Percentiles rank a stretch among this genome's conserved stretches.
Conservation (phyloP, 306 rosid species). For the Adenanthera pavonina region DNA sequence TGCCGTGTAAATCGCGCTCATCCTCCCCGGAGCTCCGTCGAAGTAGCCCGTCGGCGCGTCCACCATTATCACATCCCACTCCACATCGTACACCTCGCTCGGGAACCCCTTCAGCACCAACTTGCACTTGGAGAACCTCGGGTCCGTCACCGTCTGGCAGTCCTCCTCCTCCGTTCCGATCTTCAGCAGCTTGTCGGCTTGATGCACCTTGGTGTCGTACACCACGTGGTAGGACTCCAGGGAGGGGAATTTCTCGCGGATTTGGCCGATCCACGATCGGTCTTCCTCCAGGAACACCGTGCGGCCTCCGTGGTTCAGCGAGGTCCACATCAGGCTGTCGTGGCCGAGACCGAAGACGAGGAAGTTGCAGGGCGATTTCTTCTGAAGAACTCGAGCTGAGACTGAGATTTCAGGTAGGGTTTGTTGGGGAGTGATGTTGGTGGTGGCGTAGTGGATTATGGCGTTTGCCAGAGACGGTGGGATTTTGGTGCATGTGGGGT, state of each 20-base stretch:
- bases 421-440: slow-evolving; percentile 90
- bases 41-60: slow-evolving; percentile 92
- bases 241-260: slow-evolving; percentile 51
- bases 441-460: slow-evolving; percentile 80
- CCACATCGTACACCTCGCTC: slow-evolving; percentile 66
- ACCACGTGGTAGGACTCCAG: slow-evolving; percentile 74
- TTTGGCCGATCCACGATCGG: slow-evolving; percentile 73
- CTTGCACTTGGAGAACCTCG: slow-evolving; percentile 71
- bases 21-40: slow-evolving; percentile 86
- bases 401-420: slow-evolving; percentile 76
- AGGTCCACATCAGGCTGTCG: slow-evolving; percentile 93
- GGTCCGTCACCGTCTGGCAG: slow-evolving; percentile 67
- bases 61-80: slow-evolving; percentile 96
- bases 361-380: slow-evolving; percentile 87
- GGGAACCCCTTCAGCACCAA: slow-evolving; percentile 76
- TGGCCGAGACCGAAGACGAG: slow-evolving; percentile 86
- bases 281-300: slow-evolving; percentile 90
- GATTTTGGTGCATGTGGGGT: slow-evolving; percentile 65
- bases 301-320: slow-evolving; percentile 87
- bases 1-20: slow-evolving; percentile 90
- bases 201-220: slow-evolving; percentile 76
- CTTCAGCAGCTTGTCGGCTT: slow-evolving; percentile 64
- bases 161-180: slow-evolving; percentile 52
- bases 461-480: slow-evolving; percentile 78
- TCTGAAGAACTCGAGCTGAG: slow-evolving; percentile 61